A percentile compares a stretch with the other conserved stretches of the same genome.
Conservation (phyloP, 179 eudicot species). For the Dionaea muscipula region DNA sequence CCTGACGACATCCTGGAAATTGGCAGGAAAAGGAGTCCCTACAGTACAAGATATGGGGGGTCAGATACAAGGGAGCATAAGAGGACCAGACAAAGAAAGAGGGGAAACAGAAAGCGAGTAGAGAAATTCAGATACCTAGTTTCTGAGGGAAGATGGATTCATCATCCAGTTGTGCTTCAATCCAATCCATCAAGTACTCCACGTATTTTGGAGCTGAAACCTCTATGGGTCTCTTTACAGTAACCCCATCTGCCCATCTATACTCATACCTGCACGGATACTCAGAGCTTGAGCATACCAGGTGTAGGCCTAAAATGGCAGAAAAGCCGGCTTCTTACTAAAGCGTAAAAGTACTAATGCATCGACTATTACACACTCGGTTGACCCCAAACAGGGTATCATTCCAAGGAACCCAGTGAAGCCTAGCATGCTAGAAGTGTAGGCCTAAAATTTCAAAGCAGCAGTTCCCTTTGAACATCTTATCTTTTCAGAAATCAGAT, state of each 20-base stretch:
- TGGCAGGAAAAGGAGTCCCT: conserved; percentile 89
- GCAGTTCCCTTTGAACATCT: too few relatives aligned
- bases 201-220: conserved; percentile 64
- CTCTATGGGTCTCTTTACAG: conserved; percentile 54
- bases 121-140: conserved; percentile 22
- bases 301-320: neutral
- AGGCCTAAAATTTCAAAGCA: too few relatives aligned
- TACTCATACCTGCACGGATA: conserved; percentile 40
- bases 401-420: too few relatives aligned
- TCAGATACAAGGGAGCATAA: neutral
- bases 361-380: too few relatives aligned
- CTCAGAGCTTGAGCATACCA: neutral
- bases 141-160: conserved; percentile 52
- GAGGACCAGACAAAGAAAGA: neutral
- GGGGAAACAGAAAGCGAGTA: neutral
- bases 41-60: conserved; percentile 7
- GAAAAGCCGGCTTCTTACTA: too few relatives aligned
- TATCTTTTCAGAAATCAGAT: too few relatives aligned
- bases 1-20: conserved; percentile 91
- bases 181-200: conserved; percentile 65
- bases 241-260: conserved; percentile 65
- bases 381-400: too few relatives aligned
- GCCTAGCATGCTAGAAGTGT: too few relatives aligned
- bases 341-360: too few relatives aligned
- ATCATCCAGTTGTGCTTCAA: conserved; percentile 49